phyloP scores from a whole-genome alignment of 2,329 filamentous ascomycete species.

The Ophiostoma australiae region DNA sequence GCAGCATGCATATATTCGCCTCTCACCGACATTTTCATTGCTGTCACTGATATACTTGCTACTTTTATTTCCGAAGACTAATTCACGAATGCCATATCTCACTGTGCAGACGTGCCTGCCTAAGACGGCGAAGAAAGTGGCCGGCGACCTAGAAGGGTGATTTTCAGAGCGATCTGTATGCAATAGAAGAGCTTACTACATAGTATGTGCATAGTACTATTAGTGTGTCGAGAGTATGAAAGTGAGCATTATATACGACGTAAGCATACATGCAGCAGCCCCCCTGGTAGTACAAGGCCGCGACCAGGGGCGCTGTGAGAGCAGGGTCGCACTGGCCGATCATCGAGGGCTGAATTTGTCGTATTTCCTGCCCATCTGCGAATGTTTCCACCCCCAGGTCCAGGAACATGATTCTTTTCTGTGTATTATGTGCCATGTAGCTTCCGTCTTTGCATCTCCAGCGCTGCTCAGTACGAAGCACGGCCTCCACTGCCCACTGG shows the following conservation, averaged over 20 bases:
- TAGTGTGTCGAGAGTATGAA: too few species aligned
- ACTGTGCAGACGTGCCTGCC: background rate
- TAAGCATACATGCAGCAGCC: too few species aligned
- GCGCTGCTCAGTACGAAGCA: background rate
- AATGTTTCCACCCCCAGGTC: background rate
- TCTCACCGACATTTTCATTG: background rate
- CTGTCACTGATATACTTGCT: background rate
- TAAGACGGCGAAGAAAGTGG: background rate
- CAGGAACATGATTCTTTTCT: background rate
- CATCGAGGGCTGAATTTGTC: background rate
- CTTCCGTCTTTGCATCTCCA: too few species aligned
- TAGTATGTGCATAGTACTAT: too few species aligned
- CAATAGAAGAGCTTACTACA: background rate
- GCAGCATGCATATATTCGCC: too few species aligned
- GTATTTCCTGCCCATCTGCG: background rate
- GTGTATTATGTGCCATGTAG: too few species aligned
- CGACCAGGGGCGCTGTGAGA: background rate
- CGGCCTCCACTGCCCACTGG: background rate
- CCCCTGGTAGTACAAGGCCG: too few species aligned
- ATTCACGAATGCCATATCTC: background rate
- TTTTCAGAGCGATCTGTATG: background rate
- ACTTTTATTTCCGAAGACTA: background rate
- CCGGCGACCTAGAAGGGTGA: background rate
- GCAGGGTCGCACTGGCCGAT: background rate
- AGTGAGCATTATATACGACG: too few species aligned